Evolutionary conservation across 805 yeast genomes (phyloP).

Genomic region (Candida loeiensis): DNA sequence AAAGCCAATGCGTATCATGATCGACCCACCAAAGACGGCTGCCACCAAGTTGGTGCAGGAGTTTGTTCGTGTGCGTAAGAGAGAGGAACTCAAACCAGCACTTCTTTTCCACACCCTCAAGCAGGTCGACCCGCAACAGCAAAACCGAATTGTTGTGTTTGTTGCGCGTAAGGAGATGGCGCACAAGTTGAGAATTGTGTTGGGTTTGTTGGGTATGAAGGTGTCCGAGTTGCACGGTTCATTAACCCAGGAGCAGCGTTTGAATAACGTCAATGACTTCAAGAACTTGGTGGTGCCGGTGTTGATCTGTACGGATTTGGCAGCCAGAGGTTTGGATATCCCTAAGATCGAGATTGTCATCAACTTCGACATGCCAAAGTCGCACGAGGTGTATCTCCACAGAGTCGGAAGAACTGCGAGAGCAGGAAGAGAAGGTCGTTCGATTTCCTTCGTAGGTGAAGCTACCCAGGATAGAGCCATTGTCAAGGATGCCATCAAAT

Average conservation of each 20-base stretch:
- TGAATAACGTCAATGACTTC: constrained; percentile 76
- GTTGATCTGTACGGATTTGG: constrained; percentile 93
- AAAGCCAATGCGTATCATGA: constrained; percentile 91
- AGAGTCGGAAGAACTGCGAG: constrained; percentile 99
- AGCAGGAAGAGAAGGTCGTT: constrained; percentile 95
- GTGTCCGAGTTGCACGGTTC: constrained; percentile 84
- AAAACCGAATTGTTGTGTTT: constrained; percentile 79
- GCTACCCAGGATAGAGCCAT: constrained; percentile 79
- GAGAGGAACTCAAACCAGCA: constrained; percentile 82
- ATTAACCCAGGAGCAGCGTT: constrained; percentile 88
- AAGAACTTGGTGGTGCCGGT: constrained; percentile 81
- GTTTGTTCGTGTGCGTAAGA: constrained; percentile 89
- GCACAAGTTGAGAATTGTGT: constrained; percentile 72
- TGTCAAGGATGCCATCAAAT: constrained; percentile 85
- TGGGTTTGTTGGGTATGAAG: constrained; percentile 72
- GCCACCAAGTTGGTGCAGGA: constrained; percentile 90
- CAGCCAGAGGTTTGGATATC: constrained; percentile 98
- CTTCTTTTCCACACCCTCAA: constrained; percentile 68
- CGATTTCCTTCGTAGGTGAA: constrained; percentile 94
- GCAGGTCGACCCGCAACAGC: constrained; percentile 57
- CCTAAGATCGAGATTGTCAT: constrained; percentile 95
- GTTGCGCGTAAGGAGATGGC: constrained; percentile 91
- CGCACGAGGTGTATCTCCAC: constrained; percentile 87
- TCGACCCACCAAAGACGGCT: constrained; percentile 93
- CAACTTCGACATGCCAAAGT: constrained; percentile 93